These are phyloP conservation scores for Fusarium heterosporum DNA, from an alignment of 2,329 filamentous ascomycete genomes.

Conservation along the genomic window DNA sequence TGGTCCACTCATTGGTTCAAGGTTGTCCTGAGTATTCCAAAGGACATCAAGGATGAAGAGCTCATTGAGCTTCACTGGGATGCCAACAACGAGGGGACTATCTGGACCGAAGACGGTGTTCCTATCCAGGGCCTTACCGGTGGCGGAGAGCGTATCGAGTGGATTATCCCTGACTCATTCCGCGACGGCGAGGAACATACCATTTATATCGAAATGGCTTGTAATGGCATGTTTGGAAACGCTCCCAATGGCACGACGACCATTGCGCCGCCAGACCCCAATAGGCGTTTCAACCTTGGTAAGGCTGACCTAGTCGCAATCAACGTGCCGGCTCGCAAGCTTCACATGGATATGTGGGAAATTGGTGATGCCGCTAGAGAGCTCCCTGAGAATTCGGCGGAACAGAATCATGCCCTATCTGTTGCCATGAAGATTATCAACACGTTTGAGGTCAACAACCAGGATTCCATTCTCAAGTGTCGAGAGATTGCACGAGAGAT, in stretches of 20 bases:
- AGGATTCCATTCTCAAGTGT: conserved; percentile 81
- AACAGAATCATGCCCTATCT: conserved; percentile 86
- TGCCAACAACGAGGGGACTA: conserved; percentile 90
- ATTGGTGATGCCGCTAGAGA: conserved; percentile 92
- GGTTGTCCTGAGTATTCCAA: conserved; percentile 80
- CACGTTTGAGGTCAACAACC: conserved; percentile 82
- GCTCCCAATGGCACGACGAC: conserved; percentile 79
- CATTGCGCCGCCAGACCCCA: conserved; percentile 89
- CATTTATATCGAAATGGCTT: conserved; percentile 98
- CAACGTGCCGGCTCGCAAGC: conserved; percentile 83
- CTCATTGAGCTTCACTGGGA: conserved; percentile 98
- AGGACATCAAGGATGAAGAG: conserved; percentile 77
- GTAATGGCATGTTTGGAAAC: conserved; percentile 98
- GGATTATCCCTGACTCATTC: conserved; percentile 86
- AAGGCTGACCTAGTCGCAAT: conserved; percentile 90
- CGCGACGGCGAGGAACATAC: conserved; percentile 87
- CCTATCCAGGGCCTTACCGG: conserved; percentile 93
- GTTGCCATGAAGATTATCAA: conserved; percentile 91
- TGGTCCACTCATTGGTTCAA: conserved; percentile 99
- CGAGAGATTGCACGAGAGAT: conserved; percentile 87
- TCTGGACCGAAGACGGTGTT: conserved; percentile 91
- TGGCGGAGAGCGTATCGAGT: conserved; percentile 87
- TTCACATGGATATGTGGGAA: conserved; percentile 96
- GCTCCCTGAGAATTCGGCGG: conserved; percentile 88
- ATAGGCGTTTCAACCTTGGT: conserved; percentile 80